Percentiles rank a stretch among this genome's conserved stretches.
These are phyloP conservation scores for Ceratocystis huliohia DNA, from an alignment of 2,329 filamentous ascomycete genomes.

Conservation along the genomic window DNA sequence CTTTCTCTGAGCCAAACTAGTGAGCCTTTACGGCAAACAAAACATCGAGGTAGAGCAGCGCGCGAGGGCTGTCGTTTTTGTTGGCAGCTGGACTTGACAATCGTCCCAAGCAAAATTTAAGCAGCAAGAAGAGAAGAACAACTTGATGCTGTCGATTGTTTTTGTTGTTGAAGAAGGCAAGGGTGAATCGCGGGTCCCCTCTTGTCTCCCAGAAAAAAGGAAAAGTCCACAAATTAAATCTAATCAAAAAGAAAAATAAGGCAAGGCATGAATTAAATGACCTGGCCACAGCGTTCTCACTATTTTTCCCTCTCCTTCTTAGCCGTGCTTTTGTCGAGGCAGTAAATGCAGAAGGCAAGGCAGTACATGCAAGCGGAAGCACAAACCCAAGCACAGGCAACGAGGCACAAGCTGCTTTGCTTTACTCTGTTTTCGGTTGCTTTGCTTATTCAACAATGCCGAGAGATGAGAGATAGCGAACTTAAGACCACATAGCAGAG, in stretches of 20 bases:
- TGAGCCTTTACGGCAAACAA: constrained; percentile 9
- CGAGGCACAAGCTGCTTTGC: too few species aligned
- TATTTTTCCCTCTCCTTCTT: background rate
- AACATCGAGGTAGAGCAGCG: constrained; percentile 1
- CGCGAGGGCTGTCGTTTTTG: background rate
- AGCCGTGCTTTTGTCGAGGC: background rate
- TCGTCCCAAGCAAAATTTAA: background rate
- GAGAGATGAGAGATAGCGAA: too few species aligned
- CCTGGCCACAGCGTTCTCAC: background rate
- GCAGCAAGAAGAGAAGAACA: background rate
- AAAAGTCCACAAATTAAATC: background rate
- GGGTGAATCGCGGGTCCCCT: too few species aligned
- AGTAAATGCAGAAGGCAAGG: too few species aligned
- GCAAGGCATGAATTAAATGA: background rate
- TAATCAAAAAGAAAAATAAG: too few species aligned
- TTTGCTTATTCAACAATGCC: too few species aligned
- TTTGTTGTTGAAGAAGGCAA: too few species aligned
- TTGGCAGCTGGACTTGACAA: background rate
- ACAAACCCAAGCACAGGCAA: too few species aligned
- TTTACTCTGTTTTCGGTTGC: too few species aligned
- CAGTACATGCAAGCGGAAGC: too few species aligned
- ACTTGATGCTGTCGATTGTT: too few species aligned
- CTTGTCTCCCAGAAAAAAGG: background rate
- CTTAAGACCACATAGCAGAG: too few species aligned
- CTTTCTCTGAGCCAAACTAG: background rate